phyloP scores from a whole-genome alignment of 1,284 basidiomycete genomes.

The Leccinum brunneo-olivaceum region DNA sequence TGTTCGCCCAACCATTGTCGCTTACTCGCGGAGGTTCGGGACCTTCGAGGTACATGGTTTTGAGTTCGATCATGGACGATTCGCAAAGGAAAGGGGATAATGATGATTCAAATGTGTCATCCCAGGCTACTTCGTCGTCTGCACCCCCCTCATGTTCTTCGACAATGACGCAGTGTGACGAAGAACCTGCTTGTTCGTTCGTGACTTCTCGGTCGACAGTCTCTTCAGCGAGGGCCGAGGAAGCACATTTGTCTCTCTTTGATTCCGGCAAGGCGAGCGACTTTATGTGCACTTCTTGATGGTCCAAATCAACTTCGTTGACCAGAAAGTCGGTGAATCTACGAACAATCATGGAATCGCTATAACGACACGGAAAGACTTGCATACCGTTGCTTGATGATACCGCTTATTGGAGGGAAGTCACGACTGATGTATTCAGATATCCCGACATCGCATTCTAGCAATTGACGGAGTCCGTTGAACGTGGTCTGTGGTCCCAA shows the following conservation, averaged over 20 bases:
- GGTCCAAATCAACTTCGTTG: constrained; percentile 77
- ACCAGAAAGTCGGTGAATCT: constrained; percentile 96
- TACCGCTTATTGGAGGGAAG: constrained; percentile 74
- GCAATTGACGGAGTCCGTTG: constrained; percentile 48
- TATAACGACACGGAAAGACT: constrained; percentile 2
- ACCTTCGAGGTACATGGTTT: constrained; percentile 71
- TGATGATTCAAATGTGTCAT: constrained; percentile 48
- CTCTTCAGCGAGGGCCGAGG: constrained; percentile 9
- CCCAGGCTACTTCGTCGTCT: constrained; percentile 49
- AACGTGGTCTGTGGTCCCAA: constrained; percentile 48
- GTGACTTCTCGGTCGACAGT: neutral
- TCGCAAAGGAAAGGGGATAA: constrained; percentile 61
- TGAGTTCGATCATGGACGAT: constrained; percentile 56
- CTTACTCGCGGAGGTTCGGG: constrained; percentile 59
- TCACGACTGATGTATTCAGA: constrained; percentile 76
- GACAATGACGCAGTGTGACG: neutral
- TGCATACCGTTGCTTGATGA: constrained; percentile 88
- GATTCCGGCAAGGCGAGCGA: constrained; percentile 66
- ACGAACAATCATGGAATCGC: constrained; percentile 9
- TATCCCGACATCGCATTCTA: constrained; percentile 86
- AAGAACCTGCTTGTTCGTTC: constrained; percentile 3
- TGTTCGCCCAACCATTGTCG: constrained; percentile 63
- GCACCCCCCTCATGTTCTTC: constrained; percentile 8
- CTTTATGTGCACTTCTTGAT: constrained; percentile 74
- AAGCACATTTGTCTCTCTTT: constrained; percentile 29